Conservation (phyloP, 1,284 basidiomycete species). For the Rhodofomes roseus region DNA sequence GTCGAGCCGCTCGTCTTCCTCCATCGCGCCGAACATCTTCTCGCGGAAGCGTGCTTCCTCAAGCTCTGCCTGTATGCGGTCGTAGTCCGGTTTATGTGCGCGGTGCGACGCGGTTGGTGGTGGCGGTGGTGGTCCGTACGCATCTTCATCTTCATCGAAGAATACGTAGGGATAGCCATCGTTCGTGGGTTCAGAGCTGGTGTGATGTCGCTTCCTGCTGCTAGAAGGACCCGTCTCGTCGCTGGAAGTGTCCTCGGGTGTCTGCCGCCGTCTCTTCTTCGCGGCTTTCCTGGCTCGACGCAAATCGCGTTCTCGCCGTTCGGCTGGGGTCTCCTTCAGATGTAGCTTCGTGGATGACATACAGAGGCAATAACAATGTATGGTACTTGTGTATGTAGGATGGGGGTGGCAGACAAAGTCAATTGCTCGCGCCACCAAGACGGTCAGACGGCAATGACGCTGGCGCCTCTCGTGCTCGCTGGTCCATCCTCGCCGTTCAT, state of each 20-base stretch:
- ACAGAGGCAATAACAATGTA: too few relatives aligned
- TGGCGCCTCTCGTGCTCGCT: too few relatives aligned
- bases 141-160: conserved; percentile 18
- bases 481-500: too few relatives aligned
- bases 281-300: conserved; percentile 46
- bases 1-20: conserved; percentile 66
- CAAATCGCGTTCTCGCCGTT: conserved; percentile 51
- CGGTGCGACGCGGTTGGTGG: conserved; percentile 13
- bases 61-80: conserved; percentile 46
- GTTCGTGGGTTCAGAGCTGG: conserved; percentile 1
- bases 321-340: conserved; percentile 67
- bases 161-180: background rate
- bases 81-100: conserved; percentile 41
- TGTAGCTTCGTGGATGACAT: conserved; percentile 47
- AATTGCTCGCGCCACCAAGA: too few relatives aligned
- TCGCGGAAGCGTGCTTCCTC: conserved; percentile 66
- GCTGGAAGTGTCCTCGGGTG: background rate
- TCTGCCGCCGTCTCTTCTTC: conserved; percentile 22
- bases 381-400: too few relatives aligned
- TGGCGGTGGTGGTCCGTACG: conserved; percentile 24
- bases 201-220: conserved; percentile 16
- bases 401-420: too few relatives aligned
- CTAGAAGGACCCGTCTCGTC: background rate
- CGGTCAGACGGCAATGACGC: too few relatives aligned
- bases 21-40: conserved; percentile 66